Percentiles rank a stretch among this genome's conserved stretches.
These are phyloP conservation scores for Cercospora sp. DNA, from an alignment of 2,329 filamentous ascomycete genomes.

Conservation along the genomic window DNA sequence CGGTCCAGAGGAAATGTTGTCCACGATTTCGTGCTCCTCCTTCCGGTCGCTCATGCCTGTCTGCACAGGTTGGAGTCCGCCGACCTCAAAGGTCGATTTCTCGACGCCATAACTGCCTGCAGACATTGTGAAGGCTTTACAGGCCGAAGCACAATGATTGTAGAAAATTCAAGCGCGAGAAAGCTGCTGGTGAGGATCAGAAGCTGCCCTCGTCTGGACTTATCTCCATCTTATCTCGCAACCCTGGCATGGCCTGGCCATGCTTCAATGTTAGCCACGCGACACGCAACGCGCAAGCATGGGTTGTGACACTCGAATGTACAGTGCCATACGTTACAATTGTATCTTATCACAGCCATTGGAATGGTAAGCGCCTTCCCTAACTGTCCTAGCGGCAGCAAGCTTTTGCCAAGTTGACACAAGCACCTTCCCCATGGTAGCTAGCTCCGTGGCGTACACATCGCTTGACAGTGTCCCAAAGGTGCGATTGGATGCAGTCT, in stretches of 20 bases:
- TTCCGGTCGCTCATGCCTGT: neutral
- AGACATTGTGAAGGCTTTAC: neutral
- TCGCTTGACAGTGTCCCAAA: neutral
- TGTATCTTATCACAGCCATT: neutral
- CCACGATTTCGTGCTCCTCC: constrained; percentile 1
- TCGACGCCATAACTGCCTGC: neutral
- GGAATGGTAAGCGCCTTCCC: neutral
- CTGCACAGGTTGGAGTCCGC: neutral
- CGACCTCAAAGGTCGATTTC: neutral
- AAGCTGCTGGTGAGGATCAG: neutral
- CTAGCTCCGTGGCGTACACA: neutral
- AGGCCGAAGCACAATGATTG: neutral
- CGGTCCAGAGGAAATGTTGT: neutral
- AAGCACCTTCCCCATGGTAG: constrained; percentile 2
- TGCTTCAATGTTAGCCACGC: neutral
- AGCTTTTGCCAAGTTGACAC: constrained; percentile 5
- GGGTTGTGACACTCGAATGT: neutral
- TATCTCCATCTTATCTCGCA: neutral
- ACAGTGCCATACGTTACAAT: too few relatives aligned
- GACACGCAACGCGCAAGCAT: neutral
- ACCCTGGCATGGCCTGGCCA: neutral
- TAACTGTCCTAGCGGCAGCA: neutral
- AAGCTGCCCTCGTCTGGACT: neutral
- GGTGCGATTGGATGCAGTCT: neutral
- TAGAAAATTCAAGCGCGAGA: neutral